Conservation (phyloP, 257 asterid species). For the Primulina huaijiensis region DNA sequence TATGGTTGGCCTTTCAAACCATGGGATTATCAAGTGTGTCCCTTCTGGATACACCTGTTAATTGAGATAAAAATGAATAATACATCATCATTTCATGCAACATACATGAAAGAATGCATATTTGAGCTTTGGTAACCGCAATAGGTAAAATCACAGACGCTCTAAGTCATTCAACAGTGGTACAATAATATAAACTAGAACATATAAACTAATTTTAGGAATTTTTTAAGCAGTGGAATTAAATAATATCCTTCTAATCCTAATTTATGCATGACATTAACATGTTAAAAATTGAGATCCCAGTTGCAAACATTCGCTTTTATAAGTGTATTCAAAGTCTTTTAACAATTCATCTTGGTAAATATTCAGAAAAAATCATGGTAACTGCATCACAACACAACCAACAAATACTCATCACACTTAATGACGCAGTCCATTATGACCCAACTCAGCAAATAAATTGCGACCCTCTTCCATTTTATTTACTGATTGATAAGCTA, state of each 20-base stretch:
- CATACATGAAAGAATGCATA: not conserved
- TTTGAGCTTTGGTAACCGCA: not conserved
- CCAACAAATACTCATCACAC: not conserved
- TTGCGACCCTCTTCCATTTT: not conserved
- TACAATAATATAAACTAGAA: not conserved
- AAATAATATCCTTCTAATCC: not conserved
- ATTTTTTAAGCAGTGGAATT: not conserved
- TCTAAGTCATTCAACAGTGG: not conserved
- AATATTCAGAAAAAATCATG: not conserved
- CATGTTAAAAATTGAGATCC: no score
- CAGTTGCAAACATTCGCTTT: not conserved
- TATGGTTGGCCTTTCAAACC: constrained; percentile 54
- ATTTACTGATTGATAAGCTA: not conserved
- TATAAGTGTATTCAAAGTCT: not conserved
- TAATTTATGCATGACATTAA: not conserved
- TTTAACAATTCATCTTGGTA: not conserved
- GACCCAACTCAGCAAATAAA: not conserved
- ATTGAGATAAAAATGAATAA: not conserved
- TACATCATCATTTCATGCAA: not conserved
- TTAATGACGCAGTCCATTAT: not conserved
- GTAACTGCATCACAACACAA: not conserved
- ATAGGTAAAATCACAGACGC: not conserved
- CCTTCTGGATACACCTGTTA: constrained; percentile 57
- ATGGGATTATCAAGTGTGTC: constrained; percentile 56
- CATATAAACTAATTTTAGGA: not conserved